Conservation (phyloP, 2,329 filamentous ascomycete species). For the Phialemonium atrogriseum region DNA sequence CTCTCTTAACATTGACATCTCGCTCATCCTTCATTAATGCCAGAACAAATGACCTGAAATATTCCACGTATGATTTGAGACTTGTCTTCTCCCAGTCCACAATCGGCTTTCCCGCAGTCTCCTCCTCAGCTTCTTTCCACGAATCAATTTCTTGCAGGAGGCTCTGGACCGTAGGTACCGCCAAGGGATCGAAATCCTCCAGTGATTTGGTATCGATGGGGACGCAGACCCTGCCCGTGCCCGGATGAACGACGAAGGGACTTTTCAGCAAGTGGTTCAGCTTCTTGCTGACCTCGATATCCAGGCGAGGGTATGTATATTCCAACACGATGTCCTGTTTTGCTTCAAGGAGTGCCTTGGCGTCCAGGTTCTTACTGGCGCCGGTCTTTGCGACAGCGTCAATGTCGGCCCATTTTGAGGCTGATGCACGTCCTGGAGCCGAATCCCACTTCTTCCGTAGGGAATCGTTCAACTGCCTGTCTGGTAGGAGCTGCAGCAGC, state of each 20-base stretch:
- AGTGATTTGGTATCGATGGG: slow-evolving; percentile 72
- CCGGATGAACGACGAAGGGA: slow-evolving; percentile 92
- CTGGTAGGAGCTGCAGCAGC: slow-evolving; percentile 77
- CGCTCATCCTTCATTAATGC: slow-evolving; percentile 69
- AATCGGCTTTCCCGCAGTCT: slow-evolving; percentile 30
- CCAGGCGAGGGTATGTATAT: slow-evolving; percentile 94
- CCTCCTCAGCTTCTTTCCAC: slow-evolving; percentile 50
- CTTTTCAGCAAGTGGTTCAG: slow-evolving; percentile 96
- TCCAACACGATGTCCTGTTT: slow-evolving; percentile 96
- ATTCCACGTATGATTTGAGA: slow-evolving; percentile 84
- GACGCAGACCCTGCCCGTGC: slow-evolving; percentile 89
- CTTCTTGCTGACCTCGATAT: slow-evolving; percentile 96
- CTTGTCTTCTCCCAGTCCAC: slow-evolving; percentile 97
- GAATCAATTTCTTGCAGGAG: slow-evolving; percentile 79
- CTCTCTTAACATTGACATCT: slow-evolving; percentile 45
- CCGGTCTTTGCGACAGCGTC: slow-evolving; percentile 74
- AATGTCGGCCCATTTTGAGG: slow-evolving; percentile 90
- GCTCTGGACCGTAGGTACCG: slow-evolving; percentile 80
- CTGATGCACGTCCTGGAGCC: slow-evolving; percentile 65
- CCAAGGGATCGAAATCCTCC: slow-evolving; percentile 78
- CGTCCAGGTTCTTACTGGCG: slow-evolving; percentile 62
- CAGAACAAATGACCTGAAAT: slow-evolving; percentile 75
- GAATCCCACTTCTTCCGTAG: slow-evolving; percentile 88
- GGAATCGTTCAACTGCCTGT: slow-evolving; percentile 66
- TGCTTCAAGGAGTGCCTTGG: slow-evolving; percentile 68